Conservation (phyloP, 2,329 filamentous ascomycete genomes). For the Aureobasidium vineae region DNA sequence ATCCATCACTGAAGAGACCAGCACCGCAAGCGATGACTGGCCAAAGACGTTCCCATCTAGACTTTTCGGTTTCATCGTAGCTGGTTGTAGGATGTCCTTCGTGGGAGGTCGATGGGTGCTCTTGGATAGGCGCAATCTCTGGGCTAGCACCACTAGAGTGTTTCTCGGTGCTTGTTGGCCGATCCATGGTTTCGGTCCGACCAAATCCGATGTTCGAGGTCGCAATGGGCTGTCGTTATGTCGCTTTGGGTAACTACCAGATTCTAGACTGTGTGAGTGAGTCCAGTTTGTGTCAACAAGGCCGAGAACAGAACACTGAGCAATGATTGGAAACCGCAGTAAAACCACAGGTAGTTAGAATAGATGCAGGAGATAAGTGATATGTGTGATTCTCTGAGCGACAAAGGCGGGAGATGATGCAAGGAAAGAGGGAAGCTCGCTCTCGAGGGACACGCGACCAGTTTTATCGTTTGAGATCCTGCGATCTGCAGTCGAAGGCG, state of each 20-base stretch:
- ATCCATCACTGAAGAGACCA: constrained; percentile 87
- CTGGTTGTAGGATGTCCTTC: not conserved
- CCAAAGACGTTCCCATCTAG: constrained; percentile 54
- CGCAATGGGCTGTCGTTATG: constrained; percentile 7
- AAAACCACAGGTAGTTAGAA: not conserved
- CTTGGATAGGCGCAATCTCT: constrained; percentile 11
- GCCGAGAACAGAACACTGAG: not conserved
- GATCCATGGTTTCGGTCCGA: not conserved
- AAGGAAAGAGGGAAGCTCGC: not conserved
- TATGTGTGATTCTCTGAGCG: not conserved
- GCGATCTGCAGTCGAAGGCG: constrained; percentile 10
- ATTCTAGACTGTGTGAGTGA: not conserved
- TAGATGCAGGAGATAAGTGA: not conserved
- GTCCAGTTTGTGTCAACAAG: not conserved
- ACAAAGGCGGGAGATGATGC: not conserved
- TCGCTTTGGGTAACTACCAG: not conserved
- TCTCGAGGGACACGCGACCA: constrained; percentile 15
- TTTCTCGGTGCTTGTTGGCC: constrained; percentile 8
- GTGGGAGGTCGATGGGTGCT: constrained; percentile 1
- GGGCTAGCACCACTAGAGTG: not conserved
- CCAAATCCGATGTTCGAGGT: not conserved
- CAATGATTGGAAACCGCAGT: not conserved
- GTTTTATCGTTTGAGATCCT: constrained; percentile 6
- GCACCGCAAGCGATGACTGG: constrained; percentile 86
- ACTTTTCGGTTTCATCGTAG: constrained; percentile 29